Evolutionary conservation across 139 green algal genomes (phyloP).

Genomic region (Medakamo hakoo): DNA sequence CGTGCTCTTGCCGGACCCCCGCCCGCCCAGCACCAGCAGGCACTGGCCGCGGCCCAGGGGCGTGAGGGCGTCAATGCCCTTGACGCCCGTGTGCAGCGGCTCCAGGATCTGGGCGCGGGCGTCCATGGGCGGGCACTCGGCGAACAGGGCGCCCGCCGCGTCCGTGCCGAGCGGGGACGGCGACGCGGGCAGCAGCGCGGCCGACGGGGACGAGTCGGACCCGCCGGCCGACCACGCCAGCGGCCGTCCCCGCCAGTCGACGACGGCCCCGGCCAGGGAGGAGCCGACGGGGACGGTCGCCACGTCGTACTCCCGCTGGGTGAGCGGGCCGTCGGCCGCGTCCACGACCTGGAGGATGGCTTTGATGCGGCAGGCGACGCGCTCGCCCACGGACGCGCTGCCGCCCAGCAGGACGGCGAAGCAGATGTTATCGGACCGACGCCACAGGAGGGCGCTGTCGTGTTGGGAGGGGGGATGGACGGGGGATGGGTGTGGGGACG

Average conservation of each 20-base stretch:
- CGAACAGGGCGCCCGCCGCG: conserved; percentile 33
- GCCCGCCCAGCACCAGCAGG: conserved; percentile 46
- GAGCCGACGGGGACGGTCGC: conserved; percentile 26
- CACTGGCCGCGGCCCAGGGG: conserved; percentile 61
- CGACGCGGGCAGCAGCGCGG: conserved; percentile 1
- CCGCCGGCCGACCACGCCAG: not conserved
- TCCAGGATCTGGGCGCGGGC: conserved; percentile 55
- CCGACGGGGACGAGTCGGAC: not conserved
- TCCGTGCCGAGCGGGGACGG: not conserved
- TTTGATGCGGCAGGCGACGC: conserved; percentile 52
- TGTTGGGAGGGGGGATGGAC: not conserved
- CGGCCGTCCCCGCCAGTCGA: conserved; percentile 42
- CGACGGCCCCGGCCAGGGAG: conserved; percentile 23
- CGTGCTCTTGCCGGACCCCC: conserved; percentile 33
- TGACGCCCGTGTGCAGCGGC: conserved; percentile 51
- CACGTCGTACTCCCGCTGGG: conserved; percentile 55
- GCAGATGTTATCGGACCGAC: conserved; percentile 54
- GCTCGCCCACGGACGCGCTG: conserved; percentile 26
- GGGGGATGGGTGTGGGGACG: not conserved
- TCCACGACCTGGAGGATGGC: conserved; percentile 68
- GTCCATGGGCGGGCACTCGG: conserved; percentile 47
- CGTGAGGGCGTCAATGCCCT: conserved; percentile 63
- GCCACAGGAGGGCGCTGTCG: conserved; percentile 61
- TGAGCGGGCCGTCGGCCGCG: conserved; percentile 44
- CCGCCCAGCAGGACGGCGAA: conserved; percentile 55